Evolutionary conservation across 2,329 filamentous ascomycete species (phyloP), one percentile per base, ranked within the genome.

Genomic region (Anthostomella pinea): DNA sequence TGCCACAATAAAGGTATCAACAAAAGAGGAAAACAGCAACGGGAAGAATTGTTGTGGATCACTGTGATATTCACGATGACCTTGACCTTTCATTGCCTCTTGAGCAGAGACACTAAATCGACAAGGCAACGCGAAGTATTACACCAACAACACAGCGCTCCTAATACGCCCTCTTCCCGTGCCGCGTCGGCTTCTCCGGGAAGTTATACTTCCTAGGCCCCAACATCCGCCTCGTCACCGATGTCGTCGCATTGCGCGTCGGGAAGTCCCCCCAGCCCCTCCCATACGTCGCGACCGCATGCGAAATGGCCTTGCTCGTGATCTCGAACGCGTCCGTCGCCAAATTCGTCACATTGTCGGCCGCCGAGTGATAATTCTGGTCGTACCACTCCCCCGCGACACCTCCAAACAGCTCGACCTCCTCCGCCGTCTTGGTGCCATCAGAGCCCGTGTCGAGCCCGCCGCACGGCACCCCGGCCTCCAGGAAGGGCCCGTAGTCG

Each of bases 381-480:
- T 81, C 76, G 47, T 72, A 77, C 21, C 66, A 59, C n/a, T 68
- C 62, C 25, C 72, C 74, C 4, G 72, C 73, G 22, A 66, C 58
- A 18, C 77, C 77, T 16, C 77, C 77, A 43, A 76, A 81, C 49
- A 70, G 49, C 6, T 56, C 58, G 0, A 62, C 68, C 48, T 80
- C 69, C 26, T 71, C 69, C 6, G 64, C 64, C 0, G 75, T 80
- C 68, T 79, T 81, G 57, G 75, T 50, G 11, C 64, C 72, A 49
- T 81, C 77, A 4, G 78, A 77, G 19, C 78, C 77, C 8, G 75
- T 78, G 48, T 77, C 77, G 37, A 81, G 63, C 14, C 77, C 78
- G 19, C 76, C 77, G 6, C 67, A 65, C 3, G 78, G 72, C 30
- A 81, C 73, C 13, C 71, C 70, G 19, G 61, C 63, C 17, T 71